Evolutionary conservation across 2,329 filamentous ascomycete species (phyloP), one percentile per base, ranked within the genome.

Genomic region (Golovinomyces cichoracearum): DNA sequence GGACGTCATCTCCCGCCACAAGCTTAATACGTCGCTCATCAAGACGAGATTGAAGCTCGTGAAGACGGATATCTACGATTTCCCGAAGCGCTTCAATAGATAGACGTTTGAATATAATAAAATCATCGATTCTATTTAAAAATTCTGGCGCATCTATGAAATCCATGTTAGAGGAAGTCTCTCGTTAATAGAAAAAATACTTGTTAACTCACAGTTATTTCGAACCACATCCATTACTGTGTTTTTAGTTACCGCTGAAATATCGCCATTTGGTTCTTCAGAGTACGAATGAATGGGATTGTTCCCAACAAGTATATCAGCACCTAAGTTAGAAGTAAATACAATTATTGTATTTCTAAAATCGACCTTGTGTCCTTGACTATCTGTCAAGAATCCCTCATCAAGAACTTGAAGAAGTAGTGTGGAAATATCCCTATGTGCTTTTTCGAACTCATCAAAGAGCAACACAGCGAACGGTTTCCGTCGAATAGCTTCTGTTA

Each of bases 401-500:
- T 95, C 90, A 0, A 98, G 74, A 0, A 95, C 88, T 63, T 95
- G 90, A 3, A 98, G 73, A 3, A 98, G 72, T 2, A 98, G 69
- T 0, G 86, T 80, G 0, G 84, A 92, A 54, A 95, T 94, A 57
- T 98, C 90, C 48, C 83, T 79, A 61, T 95, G 90, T 0, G 88
- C 90, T 62, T 98, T 95, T 61, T 98, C 90, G 57, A 94, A 95
- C 61, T 95, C 90, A 61, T 98, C 90, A 57, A 98, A 93, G 1
- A 98, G 71, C 0, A 98, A 70, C 0, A 98, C 84, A 0, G 88
- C 86, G 56, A 95, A 95, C 0, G 90, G 90, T 63, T 95, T 95
- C 51, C 90, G 74, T 50, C 90, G 76, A 2, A 98, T 85, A 4
- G 88, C 86, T 65, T 98, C 90, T 0, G 90, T 95, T 10, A 98